phyloP scores from a whole-genome alignment of 2,329 filamentous ascomycete species.

The Colletotrichum liriopes region DNA sequence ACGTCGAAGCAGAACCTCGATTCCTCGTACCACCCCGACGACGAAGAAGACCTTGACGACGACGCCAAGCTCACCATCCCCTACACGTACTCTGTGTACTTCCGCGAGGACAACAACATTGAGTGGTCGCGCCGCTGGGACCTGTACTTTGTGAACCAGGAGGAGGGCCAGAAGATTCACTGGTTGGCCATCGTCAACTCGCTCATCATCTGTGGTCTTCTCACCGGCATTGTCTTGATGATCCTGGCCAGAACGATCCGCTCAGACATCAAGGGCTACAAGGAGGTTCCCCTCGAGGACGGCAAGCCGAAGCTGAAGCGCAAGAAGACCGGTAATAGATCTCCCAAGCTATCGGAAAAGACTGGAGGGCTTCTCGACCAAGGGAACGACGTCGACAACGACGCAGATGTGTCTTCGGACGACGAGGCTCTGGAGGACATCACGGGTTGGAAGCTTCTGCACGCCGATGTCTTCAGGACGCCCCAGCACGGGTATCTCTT shows the following conservation, averaged over 20 bases:
- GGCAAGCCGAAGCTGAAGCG: slow-evolving; percentile 72
- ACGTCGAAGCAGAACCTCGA: slow-evolving; percentile 65
- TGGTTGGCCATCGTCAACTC: slow-evolving; percentile 93
- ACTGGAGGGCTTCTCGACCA: slow-evolving; percentile 73
- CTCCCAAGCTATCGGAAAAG: slow-evolving; percentile 62
- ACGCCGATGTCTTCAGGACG: slow-evolving; percentile 88
- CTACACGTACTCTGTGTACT: slow-evolving; percentile 93
- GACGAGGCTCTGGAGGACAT: slow-evolving; percentile 84
- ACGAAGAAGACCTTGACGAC: slow-evolving; percentile 72
- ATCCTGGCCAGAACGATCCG: slow-evolving; percentile 85
- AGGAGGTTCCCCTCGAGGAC: slow-evolving; percentile 76
- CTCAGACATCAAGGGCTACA: slow-evolving; percentile 83
- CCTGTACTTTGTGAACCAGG: slow-evolving; percentile 90
- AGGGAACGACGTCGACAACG: slow-evolving; percentile 66
- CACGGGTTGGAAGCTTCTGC: slow-evolving; percentile 90
- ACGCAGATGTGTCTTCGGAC: slow-evolving; percentile 73
- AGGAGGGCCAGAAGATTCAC: slow-evolving; percentile 85
- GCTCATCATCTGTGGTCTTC: slow-evolving; percentile 83
- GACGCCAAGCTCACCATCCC: slow-evolving; percentile 80
- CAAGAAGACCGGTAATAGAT: slow-evolving; percentile 57
- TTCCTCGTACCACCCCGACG: slow-evolving; percentile 72
- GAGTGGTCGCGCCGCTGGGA: slow-evolving; percentile 92
- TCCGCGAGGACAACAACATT: slow-evolving; percentile 83
- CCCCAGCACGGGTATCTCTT: slow-evolving; percentile 80
- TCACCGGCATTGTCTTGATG: slow-evolving; percentile 85